Percentiles rank a stretch among this genome's conserved stretches.
Conservation (phyloP, 352 stramenopile genomes). For the Phytophthora fragariaefolia region DNA sequence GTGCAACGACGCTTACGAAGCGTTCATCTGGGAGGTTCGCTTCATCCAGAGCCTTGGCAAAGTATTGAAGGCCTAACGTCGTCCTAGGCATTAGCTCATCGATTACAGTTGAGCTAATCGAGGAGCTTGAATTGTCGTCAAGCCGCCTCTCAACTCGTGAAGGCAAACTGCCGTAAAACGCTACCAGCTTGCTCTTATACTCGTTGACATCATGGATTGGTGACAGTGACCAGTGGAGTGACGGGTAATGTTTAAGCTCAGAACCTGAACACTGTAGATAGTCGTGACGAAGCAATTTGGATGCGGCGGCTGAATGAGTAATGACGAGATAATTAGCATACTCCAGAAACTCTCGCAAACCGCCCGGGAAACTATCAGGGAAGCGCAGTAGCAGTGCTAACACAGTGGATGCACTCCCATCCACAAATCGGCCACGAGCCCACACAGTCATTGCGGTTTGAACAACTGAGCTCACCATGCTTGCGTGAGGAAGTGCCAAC, state of each 20-base stretch:
- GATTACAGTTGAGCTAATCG: conserved; percentile 16
- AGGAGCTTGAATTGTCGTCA: conserved; percentile 17
- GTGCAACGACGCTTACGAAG: conserved; percentile 73
- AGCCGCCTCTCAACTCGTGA: conserved; percentile 24
- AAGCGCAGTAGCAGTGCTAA: conserved; percentile 46
- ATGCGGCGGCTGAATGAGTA: conserved; percentile 43
- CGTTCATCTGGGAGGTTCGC: conserved; percentile 50
- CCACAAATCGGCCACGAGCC: conserved; percentile 49
- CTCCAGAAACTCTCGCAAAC: conserved; percentile 68
- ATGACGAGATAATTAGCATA: conserved; percentile 68
- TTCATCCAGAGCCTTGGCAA: conserved; percentile 56
- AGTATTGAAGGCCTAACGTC: conserved; percentile 51
- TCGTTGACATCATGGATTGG: conserved; percentile 40
- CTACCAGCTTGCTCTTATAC: conserved; percentile 50
- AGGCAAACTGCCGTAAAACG: conserved; percentile 43
- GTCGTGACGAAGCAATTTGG: conserved; percentile 58
- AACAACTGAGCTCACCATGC: conserved; percentile 51
- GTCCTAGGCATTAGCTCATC: conserved; percentile 53
- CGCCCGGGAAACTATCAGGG: conserved; percentile 39
- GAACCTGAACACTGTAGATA: conserved; percentile 44
- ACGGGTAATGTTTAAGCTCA: conserved; percentile 12
- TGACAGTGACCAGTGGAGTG: conserved; percentile 18
- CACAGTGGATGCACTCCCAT: conserved; percentile 36
- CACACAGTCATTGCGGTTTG: conserved; percentile 50
- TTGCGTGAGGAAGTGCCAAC: conserved; percentile 16